These are phyloP conservation scores for Lunularia cruciata DNA, from an alignment of 225 moss, liverwort and hornwort genomes.

Conservation along the genomic window DNA sequence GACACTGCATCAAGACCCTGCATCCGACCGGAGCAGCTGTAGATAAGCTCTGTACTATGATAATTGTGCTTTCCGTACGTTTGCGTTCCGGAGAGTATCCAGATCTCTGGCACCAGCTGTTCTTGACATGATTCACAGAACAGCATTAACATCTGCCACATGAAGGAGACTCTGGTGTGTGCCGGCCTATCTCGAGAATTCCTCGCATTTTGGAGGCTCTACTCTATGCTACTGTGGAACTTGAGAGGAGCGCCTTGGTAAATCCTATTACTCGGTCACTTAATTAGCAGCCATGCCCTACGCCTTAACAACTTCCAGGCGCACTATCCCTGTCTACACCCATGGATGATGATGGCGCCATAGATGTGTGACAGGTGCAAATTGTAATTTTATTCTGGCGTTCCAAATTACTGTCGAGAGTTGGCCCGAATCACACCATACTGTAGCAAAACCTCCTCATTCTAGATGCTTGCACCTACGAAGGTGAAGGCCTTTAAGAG, in stretches of 20 bases:
- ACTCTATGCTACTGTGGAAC: conserved; percentile 1
- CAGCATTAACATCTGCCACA: neutral
- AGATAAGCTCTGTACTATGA: conserved; percentile 19
- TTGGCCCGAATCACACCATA: conserved; percentile 11
- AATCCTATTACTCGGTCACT: neutral
- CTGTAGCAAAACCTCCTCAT: neutral
- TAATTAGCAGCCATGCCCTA: conserved; percentile 12
- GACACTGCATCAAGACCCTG: neutral
- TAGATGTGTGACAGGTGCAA: conserved; percentile 9
- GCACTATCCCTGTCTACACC: conserved; percentile 7
- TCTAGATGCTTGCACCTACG: conserved; percentile 6
- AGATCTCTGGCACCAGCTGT: neutral
- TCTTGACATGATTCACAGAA: neutral
- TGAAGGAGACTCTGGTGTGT: neutral
- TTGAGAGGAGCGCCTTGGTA: neutral
- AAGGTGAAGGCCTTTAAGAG: conserved; percentile 13
- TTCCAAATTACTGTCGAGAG: conserved; percentile 1
- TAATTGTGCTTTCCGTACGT: conserved; percentile 1
- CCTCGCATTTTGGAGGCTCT: neutral
- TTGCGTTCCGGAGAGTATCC: conserved; percentile 5
- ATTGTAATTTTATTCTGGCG: conserved; percentile 2
- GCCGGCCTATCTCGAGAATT: neutral
- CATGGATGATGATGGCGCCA: neutral
- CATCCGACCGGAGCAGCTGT: conserved; percentile 5
- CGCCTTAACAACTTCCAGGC: neutral